Conservation (phyloP, 1,139 yeast species). For the Saccharomyces hybrid region DNA sequence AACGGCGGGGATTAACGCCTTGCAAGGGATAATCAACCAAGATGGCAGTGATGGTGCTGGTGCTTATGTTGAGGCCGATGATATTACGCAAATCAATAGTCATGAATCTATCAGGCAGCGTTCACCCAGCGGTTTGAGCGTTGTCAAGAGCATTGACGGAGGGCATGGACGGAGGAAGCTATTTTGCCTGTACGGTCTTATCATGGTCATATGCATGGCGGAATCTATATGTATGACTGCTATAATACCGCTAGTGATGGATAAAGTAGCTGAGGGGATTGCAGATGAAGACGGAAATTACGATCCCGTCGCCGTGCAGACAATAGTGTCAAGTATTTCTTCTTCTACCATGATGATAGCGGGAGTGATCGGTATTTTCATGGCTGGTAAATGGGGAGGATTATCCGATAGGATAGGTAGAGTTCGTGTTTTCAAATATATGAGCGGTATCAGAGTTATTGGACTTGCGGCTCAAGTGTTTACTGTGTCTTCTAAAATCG, state of each 20-base stretch:
- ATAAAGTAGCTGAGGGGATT: constrained; percentile 24
- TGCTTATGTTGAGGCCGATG: not conserved
- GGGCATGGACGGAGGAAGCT: not conserved
- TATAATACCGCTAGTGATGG: constrained; percentile 21
- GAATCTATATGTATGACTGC: constrained; percentile 24
- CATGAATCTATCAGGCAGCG: not conserved
- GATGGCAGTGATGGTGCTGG: not conserved
- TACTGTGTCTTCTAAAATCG: constrained; percentile 10
- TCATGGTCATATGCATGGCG: constrained; percentile 16
- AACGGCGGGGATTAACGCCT: not conserved
- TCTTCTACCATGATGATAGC: constrained; percentile 10
- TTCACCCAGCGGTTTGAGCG: not conserved
- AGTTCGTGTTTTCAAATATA: constrained; percentile 18
- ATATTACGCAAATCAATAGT: not conserved
- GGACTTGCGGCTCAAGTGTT: constrained; percentile 10
- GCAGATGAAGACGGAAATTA: constrained; percentile 15
- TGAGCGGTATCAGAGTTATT: constrained; percentile 9
- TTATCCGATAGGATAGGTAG: constrained; percentile 23
- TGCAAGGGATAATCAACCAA: not conserved
- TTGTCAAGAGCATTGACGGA: not conserved
- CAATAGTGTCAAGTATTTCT: constrained; percentile 11
- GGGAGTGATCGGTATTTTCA: constrained; percentile 16
- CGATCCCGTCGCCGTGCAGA: constrained; percentile 29
- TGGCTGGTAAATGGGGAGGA: constrained; percentile 22
- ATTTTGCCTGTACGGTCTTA: constrained; percentile 14